Percentiles rank a stretch among this genome's conserved stretches.
Evolutionary conservation across 2,329 filamentous ascomycete genomes (phyloP).

Genomic region (Mycosphaerella sp.): DNA sequence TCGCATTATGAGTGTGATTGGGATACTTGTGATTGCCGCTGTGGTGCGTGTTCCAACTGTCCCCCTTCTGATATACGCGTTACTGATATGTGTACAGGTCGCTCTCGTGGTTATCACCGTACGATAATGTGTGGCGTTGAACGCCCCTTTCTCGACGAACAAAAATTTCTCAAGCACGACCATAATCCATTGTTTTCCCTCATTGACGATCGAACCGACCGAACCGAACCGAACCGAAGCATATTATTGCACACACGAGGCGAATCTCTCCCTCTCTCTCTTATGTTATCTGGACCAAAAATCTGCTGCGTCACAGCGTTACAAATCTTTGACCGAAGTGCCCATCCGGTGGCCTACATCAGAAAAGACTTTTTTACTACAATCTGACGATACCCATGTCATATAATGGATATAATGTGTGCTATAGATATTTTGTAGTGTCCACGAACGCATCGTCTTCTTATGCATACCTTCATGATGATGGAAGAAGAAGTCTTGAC

Average conservation of each 20-base stretch:
- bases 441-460: not conserved
- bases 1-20: conserved; percentile 35
- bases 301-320: conserved; percentile 5
- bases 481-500: no score
- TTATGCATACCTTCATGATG: not conserved
- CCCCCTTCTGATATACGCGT: not conserved
- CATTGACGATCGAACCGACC: not conserved
- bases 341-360: not conserved
- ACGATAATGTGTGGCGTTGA: not conserved
- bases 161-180: not conserved
- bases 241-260: not conserved
- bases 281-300: not conserved
- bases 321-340: not conserved
- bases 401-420: conserved; percentile 14
- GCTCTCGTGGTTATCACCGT: conserved; percentile 32
- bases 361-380: not conserved
- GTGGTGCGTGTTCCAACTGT: conserved; percentile 26
- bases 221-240: not conserved
- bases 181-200: not conserved
- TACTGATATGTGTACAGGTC: conserved; percentile 23
- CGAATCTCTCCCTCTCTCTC: not conserved
- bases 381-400: conserved; percentile 17
- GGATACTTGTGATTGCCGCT: conserved; percentile 32
- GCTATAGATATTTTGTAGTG: conserved; percentile 3
- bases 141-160: not conserved